Base-by-base conservation (phyloP, 1,139 yeast species). In the Yarrowia galli region DNA sequence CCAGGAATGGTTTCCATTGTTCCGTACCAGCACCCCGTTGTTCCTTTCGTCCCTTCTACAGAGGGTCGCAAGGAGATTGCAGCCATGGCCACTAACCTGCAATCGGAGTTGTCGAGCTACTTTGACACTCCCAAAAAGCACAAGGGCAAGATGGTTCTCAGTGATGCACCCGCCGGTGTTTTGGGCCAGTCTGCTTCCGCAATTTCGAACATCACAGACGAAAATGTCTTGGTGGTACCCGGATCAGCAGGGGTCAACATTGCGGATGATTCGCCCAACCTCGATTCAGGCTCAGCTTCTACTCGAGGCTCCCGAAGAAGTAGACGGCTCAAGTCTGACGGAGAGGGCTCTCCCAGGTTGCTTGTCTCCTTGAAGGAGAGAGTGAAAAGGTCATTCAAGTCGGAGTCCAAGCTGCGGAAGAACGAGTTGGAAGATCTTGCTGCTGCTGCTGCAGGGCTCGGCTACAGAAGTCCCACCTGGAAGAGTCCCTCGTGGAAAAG, bases 91-190 rank as follows among this genome's bases (percentile, higher is more conserved):
- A 58, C 40, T 22, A 42, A 58, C 40, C 20, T 58, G 16, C 48
- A 58, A 28, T 58, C 48, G 13, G 64, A 58, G 43, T 15, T 58
- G 32, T 13, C 48, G 15, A 58, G 64, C 49, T 42, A 43, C 18
- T 58, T 58, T 13, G 64, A 58, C 20, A 58, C 64, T 40, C 64
- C 64, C 28, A 58, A 43, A 9, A 25, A 32, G 22, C 16, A 28
- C 42, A 58, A 58, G 45, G 64, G 64, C 12, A 43, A 58, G 51
- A 58, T 58, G 64, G 45, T 43, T 13, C 64, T 58, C 7, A n/a
- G 22, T 23, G 61, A 54, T 6, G 2, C 46, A 6, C 36, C 61
- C 12, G 45, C 22, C 3, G 45, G 15, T 12, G 36, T 16, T 8
- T 20, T 40, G 35, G 46, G 23, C 35, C 60, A 36, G 23, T 2